These are phyloP conservation scores for Verticillium nubilum DNA, from an alignment of 2,329 filamentous ascomycete species.

Conservation along the genomic window DNA sequence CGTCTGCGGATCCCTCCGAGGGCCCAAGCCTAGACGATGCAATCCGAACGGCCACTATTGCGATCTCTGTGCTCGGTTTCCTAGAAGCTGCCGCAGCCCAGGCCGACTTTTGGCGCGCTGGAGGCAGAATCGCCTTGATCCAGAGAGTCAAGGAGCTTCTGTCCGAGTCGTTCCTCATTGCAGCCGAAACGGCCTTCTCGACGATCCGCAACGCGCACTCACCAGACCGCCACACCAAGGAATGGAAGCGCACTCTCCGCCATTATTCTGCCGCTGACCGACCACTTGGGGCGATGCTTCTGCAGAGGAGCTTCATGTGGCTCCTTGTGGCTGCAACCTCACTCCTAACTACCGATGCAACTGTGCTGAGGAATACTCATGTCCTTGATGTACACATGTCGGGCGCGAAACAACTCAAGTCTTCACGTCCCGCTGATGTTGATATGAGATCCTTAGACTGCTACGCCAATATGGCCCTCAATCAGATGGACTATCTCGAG, in stretches of 20 bases:
- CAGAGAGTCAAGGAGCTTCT: constrained; percentile 67
- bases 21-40: constrained; percentile 60
- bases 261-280: constrained; percentile 76
- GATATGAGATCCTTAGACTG: constrained; percentile 53
- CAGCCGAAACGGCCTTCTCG: constrained; percentile 84
- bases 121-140: constrained; percentile 69
- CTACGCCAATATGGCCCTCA: constrained; percentile 67
- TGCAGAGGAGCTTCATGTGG: constrained; percentile 84
- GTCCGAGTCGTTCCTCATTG: constrained; percentile 78
- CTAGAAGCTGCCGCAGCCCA: constrained; percentile 75
- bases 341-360: constrained; percentile 60
- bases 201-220: constrained; percentile 76
- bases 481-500: constrained; percentile 83
- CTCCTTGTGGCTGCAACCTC: constrained; percentile 76
- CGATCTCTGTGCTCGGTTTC: constrained; percentile 85
- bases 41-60: constrained; percentile 66
- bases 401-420: constrained; percentile 39
- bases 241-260: constrained; percentile 83
- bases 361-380: constrained; percentile 54
- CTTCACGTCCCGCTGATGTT: constrained; percentile 36
- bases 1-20: constrained; percentile 49
- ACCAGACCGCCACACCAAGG: constrained; percentile 60
- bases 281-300: constrained; percentile 83
- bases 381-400: constrained; percentile 70
- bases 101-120: constrained; percentile 73